Evolutionary conservation across 805 yeast species (phyloP).

Genomic region (Cephaloascus fragrans): DNA sequence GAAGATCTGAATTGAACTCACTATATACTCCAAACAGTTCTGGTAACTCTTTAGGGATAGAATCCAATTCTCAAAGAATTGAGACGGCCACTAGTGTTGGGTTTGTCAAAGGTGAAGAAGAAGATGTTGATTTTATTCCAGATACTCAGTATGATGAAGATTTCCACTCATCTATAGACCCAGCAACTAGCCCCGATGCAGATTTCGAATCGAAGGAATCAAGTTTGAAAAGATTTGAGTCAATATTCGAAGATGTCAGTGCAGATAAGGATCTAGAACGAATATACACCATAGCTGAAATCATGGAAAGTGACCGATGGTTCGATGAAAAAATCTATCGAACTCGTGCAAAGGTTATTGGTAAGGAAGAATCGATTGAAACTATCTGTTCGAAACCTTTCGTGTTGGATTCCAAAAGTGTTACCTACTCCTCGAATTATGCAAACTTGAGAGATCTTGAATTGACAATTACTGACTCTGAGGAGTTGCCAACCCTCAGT

Average conservation of each 20-base stretch:
- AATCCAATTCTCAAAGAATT: not conserved
- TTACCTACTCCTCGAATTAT: not conserved
- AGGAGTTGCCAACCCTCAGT: not conserved
- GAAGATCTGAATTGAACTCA: not conserved
- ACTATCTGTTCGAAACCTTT: not conserved
- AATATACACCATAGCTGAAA: not conserved
- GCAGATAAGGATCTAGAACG: too few species aligned
- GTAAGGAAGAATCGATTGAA: not conserved
- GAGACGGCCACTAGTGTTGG: too few species aligned
- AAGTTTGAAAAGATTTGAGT: not conserved
- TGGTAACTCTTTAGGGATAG: too few species aligned
- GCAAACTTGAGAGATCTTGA: not conserved
- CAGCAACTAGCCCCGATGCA: not conserved
- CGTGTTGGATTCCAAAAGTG: not conserved
- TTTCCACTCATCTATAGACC: not conserved
- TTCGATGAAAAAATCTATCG: not conserved
- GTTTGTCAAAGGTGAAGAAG: not conserved
- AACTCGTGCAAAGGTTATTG: not conserved
- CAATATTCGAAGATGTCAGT: too few species aligned
- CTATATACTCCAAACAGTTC: not conserved
- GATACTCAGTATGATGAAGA: not conserved
- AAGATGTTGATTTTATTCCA: not conserved
- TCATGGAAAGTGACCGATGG: not conserved
- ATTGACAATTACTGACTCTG: not conserved
- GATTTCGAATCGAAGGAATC: not conserved